Base-by-base conservation (phyloP, 805 yeast genomes). In the Ogataea trehaloabstinens region DNA sequence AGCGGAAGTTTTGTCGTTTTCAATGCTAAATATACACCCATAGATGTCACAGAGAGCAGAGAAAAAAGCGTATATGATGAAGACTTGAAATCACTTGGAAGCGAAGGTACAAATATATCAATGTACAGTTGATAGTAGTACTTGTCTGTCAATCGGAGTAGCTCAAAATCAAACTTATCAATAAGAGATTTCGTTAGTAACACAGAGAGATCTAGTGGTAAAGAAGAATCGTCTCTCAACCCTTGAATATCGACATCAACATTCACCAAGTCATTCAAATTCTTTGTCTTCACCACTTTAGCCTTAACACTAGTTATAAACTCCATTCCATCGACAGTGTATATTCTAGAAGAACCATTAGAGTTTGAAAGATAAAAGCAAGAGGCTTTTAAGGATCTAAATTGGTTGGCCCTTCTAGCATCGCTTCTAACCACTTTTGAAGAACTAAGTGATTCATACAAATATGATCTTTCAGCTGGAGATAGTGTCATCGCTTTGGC, bases 301-400 rank as follows among this genome's bases (percentile, higher is more conserved):
- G 90, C 78, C 63, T 93, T 93, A 34, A 91, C 74, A 55, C 97
- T 93, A 4, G 88, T 91, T 24, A 93, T 82, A 52, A 96, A 88
- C 63, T 93, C 98, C 45, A 88, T 78, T 17, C 99, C 98, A 61
- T 91, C 98, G 34, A 85, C 74, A 24, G 88, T 74, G 47, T 89
- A 74, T 15, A 91, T 77, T 64, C 95, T 74, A 0, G 97, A 84
- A 2, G 97, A 89, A 11, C 99, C 99, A 63, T 91, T 87, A 3
- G 96, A 85, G 36, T 82, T 77, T 0, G 95, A 93, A 42, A 93
- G 69, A 52, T 91, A 84, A 35, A 82, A 82, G 6, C 86, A 79
- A 11, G 78, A 79, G 3, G 95, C 85, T 55, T 88, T 95, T 33
- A 93, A 63, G 0, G 97, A 96, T 48, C 97, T 73, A 55, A 85